A percentile compares a stretch with the other conserved stretches of the same genome.
These are phyloP conservation scores for Euryodendron excelsum DNA, from an alignment of 148 eudicot species.

Conservation along the genomic window DNA sequence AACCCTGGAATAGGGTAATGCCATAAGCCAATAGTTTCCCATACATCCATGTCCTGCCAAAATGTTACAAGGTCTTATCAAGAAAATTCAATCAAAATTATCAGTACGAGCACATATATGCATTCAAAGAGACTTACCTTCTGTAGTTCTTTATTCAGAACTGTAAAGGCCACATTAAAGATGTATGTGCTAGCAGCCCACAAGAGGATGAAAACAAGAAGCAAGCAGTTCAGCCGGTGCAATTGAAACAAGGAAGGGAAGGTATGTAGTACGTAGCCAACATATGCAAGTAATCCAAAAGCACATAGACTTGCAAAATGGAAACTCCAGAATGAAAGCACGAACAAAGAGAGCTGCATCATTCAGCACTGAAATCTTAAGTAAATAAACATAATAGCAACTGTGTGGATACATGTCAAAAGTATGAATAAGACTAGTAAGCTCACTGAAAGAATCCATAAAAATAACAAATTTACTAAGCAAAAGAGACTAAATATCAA, in stretches of 20 bases:
- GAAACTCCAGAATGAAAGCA: slow-evolving; percentile 84
- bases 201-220: slow-evolving; percentile 81
- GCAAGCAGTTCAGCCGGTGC: slow-evolving; percentile 78
- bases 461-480: too few relatives aligned
- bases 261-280: slow-evolving; percentile 67
- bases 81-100: not conserved
- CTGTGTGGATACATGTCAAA: not conserved
- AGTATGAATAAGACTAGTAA: too few relatives aligned
- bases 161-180: slow-evolving; percentile 74
- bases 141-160: slow-evolving; percentile 54
- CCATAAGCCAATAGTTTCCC: slow-evolving; percentile 95
- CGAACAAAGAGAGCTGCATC: slow-evolving; percentile 80
- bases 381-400: slow-evolving; percentile 12
- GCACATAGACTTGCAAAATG: slow-evolving; percentile 85
- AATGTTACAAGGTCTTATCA: not conserved
- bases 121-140: slow-evolving; percentile 47
- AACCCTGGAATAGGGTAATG: slow-evolving; percentile 80
- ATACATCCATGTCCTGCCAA: slow-evolving; percentile 77
- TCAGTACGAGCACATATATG: not conserved
- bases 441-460: too few relatives aligned
- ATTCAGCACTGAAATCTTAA: slow-evolving; percentile 23
- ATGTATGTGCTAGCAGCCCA: slow-evolving; percentile 83
- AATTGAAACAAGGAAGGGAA: slow-evolving; percentile 74
- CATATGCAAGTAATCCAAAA: slow-evolving; percentile 83
- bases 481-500: too few relatives aligned